Evolutionary conservation across 768 basidiomycete species (phyloP).

Genomic region (Filobasidium wieringae): DNA sequence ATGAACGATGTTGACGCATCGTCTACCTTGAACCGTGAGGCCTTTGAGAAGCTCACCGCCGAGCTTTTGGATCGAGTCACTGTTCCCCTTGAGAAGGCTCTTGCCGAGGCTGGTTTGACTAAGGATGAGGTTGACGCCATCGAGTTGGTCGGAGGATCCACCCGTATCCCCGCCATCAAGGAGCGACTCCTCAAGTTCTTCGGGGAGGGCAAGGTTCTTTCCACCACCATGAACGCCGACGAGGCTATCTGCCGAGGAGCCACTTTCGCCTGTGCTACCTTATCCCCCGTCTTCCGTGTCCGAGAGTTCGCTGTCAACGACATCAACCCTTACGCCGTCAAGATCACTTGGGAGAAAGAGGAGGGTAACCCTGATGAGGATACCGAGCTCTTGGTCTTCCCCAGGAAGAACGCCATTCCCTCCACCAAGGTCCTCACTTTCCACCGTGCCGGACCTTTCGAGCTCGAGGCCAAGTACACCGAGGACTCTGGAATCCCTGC

Average conservation of each 20-base stretch:
- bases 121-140: slow-evolving; percentile 77
- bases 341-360: slow-evolving; percentile 69
- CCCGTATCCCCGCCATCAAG: slow-evolving; percentile 86
- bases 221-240: slow-evolving; percentile 90
- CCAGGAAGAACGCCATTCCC: slow-evolving; percentile 68
- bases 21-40: slow-evolving; percentile 69
- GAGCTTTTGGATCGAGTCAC: slow-evolving; percentile 65
- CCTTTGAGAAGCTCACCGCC: slow-evolving; percentile 65
- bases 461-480: slow-evolving; percentile 73
- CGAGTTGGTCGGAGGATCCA: slow-evolving; percentile 87
- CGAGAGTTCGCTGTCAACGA: slow-evolving; percentile 87
- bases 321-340: slow-evolving; percentile 76
- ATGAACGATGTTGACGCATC: slow-evolving; percentile 90
- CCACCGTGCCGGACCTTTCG: slow-evolving; percentile 78
- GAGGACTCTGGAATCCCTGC: slow-evolving; percentile 57
- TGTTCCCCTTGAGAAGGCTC: slow-evolving; percentile 61
- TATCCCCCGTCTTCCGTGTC: slow-evolving; percentile 95
- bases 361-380: slow-evolving; percentile 69
- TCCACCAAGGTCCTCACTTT: slow-evolving; percentile 93
- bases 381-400: slow-evolving; percentile 82
- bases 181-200: slow-evolving; percentile 72
- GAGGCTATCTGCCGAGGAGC: slow-evolving; percentile 93
- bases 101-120: slow-evolving; percentile 66
- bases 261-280: slow-evolving; percentile 92
- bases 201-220: slow-evolving; percentile 60